Evolutionary conservation across 1,284 basidiomycete genomes (phyloP), one percentile per base, ranked within the genome.

Genomic region (Fistulinella cinereoalba): DNA sequence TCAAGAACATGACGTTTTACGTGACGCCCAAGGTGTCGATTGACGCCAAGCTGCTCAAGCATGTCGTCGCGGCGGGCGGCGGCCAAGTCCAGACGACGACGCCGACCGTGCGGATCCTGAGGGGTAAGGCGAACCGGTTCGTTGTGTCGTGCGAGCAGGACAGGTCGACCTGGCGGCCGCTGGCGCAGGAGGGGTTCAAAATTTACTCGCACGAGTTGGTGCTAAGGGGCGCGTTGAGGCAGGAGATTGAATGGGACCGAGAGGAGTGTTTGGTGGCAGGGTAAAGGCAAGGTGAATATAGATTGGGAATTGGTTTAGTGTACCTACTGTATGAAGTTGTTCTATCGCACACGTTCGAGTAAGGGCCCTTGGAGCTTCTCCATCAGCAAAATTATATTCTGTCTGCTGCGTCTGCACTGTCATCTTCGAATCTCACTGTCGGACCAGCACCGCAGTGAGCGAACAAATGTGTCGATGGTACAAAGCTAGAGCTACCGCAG

Each of bases 201-300:
- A 71, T 91, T n/a, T 90, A 87, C 64, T 76, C 71, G 1, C 72
- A 75, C 15, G 87, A 90, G 61, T 67, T 90, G 16, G 64, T 91
- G 8, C 63, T 90, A 44, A 78, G 72, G 21, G 77, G 75, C 0
- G 78, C 80, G 3, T 63, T 89, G 57, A 76, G 70, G 50, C 88
- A 90, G 61, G 66, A 81, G 55, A 68, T 87, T 32, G 79, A 82
- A 24, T 85, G 80, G 80, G 74, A 83, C 18, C 71, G 73, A 43
- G 57, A 58, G 11, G 60, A 46, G 16, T 67, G 55, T 41, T 16
- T 66, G 9, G 43, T 63, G 13, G 43, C 42, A 2, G 46, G 21
- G 5, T 23, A 32, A n/a, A 13, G n/a, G 12, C 3, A 32, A n/a
- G 15, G 13, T 12, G 31, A 15, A 29, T 23, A 18, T 44, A 6